Conservation (phyloP, 2,329 filamentous ascomycete species). For the Juglanconis juglandina region DNA sequence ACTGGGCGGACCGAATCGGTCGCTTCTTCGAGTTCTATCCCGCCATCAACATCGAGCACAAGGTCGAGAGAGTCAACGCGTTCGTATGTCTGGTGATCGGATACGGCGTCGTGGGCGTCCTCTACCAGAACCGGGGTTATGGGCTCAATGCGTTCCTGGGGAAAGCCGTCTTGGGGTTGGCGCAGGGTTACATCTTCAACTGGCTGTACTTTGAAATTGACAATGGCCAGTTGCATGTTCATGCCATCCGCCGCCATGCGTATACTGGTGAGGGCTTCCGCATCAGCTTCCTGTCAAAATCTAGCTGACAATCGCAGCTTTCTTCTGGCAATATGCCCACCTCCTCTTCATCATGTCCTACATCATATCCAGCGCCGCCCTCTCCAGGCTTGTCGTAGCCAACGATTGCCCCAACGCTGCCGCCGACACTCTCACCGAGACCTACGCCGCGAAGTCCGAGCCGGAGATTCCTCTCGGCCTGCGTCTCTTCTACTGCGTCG, state of each 20-base stretch:
- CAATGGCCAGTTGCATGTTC: constrained; percentile 50
- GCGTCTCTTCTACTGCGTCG: constrained; percentile 63
- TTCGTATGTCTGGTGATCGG: constrained; percentile 65
- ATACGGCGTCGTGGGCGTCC: constrained; percentile 58
- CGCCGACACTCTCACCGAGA: constrained; percentile 45
- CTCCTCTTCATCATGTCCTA: constrained; percentile 62
- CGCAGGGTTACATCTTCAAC: constrained; percentile 58
- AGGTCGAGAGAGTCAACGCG: constrained; percentile 60
- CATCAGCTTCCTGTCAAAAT: too few relatives aligned
- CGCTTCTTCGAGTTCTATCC: constrained; percentile 56
- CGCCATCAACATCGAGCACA: constrained; percentile 63
- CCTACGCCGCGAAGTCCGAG: constrained; percentile 48
- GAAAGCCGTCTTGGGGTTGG: constrained; percentile 56
- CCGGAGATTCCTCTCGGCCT: constrained; percentile 49
- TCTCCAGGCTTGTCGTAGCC: constrained; percentile 57
- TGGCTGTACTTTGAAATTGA: constrained; percentile 66
- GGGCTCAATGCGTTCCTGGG: constrained; percentile 59
- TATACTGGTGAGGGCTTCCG: constrained; percentile 33
- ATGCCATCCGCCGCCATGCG: constrained; percentile 57
- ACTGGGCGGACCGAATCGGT: constrained; percentile 26
- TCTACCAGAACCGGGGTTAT: constrained; percentile 55
- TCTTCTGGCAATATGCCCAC: constrained; percentile 35
- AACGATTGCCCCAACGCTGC: constrained; percentile 50
- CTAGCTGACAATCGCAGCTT: not conserved
- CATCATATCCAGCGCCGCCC: constrained; percentile 54